Conservation (phyloP, 2,329 filamentous ascomycete genomes). For the Amauroascus verrucosus region DNA sequence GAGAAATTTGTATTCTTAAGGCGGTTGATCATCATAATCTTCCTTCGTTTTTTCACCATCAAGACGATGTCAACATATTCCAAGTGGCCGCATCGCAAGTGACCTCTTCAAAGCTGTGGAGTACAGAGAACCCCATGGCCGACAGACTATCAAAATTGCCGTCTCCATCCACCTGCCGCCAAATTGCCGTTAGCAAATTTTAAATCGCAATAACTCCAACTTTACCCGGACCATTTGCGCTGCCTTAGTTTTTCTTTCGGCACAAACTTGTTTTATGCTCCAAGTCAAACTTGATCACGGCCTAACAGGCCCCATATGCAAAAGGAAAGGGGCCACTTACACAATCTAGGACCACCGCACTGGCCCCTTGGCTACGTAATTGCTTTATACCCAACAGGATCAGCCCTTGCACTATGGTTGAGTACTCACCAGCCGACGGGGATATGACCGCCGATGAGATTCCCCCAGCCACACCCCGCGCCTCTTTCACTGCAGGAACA, state of each 20-base stretch:
- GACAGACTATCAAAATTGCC: conserved; percentile 62
- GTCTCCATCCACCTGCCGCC: conserved; percentile 54
- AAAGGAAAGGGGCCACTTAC: conserved; percentile 41
- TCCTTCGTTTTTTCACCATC: too few relatives aligned
- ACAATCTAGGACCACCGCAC: conserved; percentile 66
- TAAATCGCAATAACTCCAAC: neutral
- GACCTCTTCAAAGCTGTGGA: conserved; percentile 75
- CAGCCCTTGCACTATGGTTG: conserved; percentile 64
- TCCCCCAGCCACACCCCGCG: conserved; percentile 52
- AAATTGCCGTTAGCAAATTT: conserved; percentile 9
- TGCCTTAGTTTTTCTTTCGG: too few relatives aligned
- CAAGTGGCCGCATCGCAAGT: conserved; percentile 56
- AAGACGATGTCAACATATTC: conserved; percentile 25
- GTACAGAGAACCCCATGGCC: conserved; percentile 68
- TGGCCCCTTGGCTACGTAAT: conserved; percentile 66
- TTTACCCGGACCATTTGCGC: neutral
- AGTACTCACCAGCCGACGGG: conserved; percentile 55
- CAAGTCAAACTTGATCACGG: neutral
- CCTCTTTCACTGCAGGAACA: conserved; percentile 57
- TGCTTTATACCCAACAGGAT: conserved; percentile 72
- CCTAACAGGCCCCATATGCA: neutral
- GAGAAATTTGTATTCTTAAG: neutral
- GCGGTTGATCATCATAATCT: neutral
- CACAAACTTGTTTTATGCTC: neutral
- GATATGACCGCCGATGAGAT: conserved; percentile 72